Evolutionary conservation across 1,284 basidiomycete species (phyloP), one percentile per base, ranked within the genome.

Genomic region (Sanghuangporus sanghuang): DNA sequence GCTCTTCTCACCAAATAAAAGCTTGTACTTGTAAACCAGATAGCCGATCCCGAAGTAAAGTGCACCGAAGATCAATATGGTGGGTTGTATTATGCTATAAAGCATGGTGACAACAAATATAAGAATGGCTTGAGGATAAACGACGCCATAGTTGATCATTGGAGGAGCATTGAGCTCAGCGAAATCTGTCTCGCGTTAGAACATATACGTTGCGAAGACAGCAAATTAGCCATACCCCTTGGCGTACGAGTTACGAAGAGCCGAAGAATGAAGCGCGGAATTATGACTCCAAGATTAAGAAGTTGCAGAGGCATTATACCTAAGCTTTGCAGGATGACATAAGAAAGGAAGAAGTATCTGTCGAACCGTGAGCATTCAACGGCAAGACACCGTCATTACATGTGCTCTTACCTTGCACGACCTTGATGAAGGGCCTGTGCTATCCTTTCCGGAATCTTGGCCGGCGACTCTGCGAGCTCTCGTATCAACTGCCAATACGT

Each of bases 81-180:
- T 81, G 0, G 96, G 96, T 67, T 95, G 93, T 9, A 97, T 92
- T 67, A 99, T 91, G 73, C 93, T 95, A 79, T 98, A 99, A 27
- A 97, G 81, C 69, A 99, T 79, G 23, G 93, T 95, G 72, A 99
- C 90, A 61, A 95, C 93, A 76, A 98, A 99, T 70, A 99, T 89
- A 50, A 99, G 82, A 64, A 99, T 92, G 2, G 95, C 93, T 73
- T 97, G 95, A 0, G 96, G 96, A 72, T 98, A 96, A 7, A 96
- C 90, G 32, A 86, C 79, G 62, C 95, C 95, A 69, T 97, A 96
- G 74, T 97, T 95, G 74, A 98, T 90, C 86, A 94, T 93, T 0
- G 96, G 95, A 11, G 96, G 96, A 0, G 95, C 93, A 71, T 98
- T 97, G n/a, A 97, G 81, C 74, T 97, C 95, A 8, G 96, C 96